phyloP scores from a whole-genome alignment of 176 grass and related monocot genomes.

The Bolboschoenus planiculmis region DNA sequence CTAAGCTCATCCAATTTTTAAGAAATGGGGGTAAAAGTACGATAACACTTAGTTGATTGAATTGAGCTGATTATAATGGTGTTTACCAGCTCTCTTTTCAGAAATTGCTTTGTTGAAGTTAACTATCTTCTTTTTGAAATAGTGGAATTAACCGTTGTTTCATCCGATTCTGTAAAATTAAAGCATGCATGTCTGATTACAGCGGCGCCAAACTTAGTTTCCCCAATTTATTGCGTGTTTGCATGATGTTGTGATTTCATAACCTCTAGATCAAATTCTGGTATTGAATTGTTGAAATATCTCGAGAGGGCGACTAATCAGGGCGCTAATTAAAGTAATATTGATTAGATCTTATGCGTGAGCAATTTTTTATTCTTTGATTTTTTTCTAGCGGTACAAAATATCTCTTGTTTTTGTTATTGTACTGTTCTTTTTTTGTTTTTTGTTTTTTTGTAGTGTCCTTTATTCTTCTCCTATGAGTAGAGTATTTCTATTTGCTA shows the following conservation, averaged over 20 bases:
- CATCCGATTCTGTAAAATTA: not conserved
- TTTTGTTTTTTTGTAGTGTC: not conserved
- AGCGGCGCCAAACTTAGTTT: not conserved
- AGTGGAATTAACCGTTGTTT: not conserved
- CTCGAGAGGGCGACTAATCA: not conserved
- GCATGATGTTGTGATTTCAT: not conserved
- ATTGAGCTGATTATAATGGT: not conserved
- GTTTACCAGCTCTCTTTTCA: not conserved
- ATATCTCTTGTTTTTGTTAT: not conserved
- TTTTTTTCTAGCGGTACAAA: not conserved
- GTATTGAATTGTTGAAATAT: not conserved
- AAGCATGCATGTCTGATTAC: not conserved
- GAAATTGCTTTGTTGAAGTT: not conserved
- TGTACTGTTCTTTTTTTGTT: not conserved
- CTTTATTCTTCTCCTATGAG: not conserved
- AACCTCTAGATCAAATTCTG: not conserved
- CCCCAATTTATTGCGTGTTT: not conserved
- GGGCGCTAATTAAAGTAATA: not conserved
- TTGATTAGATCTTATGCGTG: not conserved
- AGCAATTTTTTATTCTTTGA: not conserved
- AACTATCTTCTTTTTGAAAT: not conserved
- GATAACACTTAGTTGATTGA: not conserved
- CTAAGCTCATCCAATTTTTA: not conserved
- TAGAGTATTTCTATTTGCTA: slow-evolving; percentile 8
- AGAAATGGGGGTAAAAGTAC: not conserved